Percentiles rank a stretch among this genome's conserved stretches.
Evolutionary conservation across 129 eudicot genomes (phyloP).

Genomic region (Flaveria robusta): DNA sequence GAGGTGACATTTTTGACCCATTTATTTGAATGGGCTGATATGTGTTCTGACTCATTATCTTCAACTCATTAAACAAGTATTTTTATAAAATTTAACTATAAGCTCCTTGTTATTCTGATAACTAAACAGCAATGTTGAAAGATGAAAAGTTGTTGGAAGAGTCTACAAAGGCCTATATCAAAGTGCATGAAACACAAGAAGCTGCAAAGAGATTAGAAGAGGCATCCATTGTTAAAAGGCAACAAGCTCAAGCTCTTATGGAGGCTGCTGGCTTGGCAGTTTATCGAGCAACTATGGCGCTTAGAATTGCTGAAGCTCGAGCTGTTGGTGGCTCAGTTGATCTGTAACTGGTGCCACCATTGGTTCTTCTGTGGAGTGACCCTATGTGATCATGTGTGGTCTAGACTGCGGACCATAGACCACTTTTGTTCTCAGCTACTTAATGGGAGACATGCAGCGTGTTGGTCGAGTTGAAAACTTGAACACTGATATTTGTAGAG

Average conservation of each 20-base stretch:
- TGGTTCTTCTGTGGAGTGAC: neutral
- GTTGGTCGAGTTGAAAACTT: neutral
- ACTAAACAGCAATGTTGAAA: constrained; percentile 51
- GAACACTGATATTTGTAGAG: constrained; percentile 22
- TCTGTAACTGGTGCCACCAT: neutral
- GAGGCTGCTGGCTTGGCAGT: constrained; percentile 70
- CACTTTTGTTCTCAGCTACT: neutral
- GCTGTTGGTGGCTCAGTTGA: constrained; percentile 25
- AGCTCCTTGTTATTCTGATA: neutral
- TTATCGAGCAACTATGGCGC: constrained; percentile 71
- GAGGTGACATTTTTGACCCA: neutral
- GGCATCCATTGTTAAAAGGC: constrained; percentile 64
- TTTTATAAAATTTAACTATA: neutral
- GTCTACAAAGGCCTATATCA: constrained; percentile 18
- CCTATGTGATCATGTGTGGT: neutral
- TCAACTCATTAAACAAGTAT: neutral
- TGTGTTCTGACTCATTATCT: neutral
- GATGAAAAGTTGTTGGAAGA: constrained; percentile 45
- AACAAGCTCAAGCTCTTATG: constrained; percentile 71
- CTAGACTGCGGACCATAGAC: neutral
- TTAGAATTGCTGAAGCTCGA: constrained; percentile 65
- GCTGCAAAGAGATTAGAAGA: constrained; percentile 53
- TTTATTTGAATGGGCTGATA: neutral
- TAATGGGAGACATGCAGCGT: neutral
- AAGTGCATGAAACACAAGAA: constrained; percentile 62